phyloP scores from a whole-genome alignment of 2,329 filamentous ascomycete genomes.

The Neofusicoccum sp. region DNA sequence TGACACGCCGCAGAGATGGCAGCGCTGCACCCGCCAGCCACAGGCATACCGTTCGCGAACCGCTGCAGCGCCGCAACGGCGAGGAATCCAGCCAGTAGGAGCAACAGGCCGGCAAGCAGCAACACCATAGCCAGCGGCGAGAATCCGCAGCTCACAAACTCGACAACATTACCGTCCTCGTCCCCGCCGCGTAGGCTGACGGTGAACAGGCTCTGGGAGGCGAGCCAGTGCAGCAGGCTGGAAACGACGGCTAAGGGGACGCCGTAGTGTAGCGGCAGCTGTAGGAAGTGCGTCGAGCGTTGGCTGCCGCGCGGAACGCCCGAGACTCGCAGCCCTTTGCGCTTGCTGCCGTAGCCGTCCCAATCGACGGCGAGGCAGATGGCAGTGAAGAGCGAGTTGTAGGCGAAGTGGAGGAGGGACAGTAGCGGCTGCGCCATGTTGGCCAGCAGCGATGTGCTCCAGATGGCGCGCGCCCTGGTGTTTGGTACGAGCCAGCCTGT shows the following conservation, averaged over 20 bases:
- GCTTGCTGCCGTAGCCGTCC: constrained; percentile 37
- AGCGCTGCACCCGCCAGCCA: constrained; percentile 33
- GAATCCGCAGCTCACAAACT: background rate
- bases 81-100: background rate
- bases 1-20: constrained; percentile 41
- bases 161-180: constrained; percentile 14
- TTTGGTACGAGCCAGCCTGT: no score
- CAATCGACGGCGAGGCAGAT: constrained; percentile 55
- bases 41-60: constrained; percentile 26
- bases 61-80: background rate
- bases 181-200: constrained; percentile 25
- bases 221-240: constrained; percentile 45
- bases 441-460: background rate
- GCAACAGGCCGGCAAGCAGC: constrained; percentile 3
- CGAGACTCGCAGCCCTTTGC: constrained; percentile 41
- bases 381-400: constrained; percentile 50
- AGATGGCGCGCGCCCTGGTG: no score
- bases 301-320: constrained; percentile 40
- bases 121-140: constrained; percentile 23
- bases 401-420: constrained; percentile 46
- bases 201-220: constrained; percentile 48
- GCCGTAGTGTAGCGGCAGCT: constrained; percentile 42
- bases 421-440: background rate
- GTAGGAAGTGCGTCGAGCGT: constrained; percentile 45
- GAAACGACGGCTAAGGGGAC: constrained; percentile 39